Evolutionary conservation across 192 early-diverging fungal genomes (phyloP), one percentile per base, ranked within the genome.

Genomic region (Umbelopsis ramanniana): DNA sequence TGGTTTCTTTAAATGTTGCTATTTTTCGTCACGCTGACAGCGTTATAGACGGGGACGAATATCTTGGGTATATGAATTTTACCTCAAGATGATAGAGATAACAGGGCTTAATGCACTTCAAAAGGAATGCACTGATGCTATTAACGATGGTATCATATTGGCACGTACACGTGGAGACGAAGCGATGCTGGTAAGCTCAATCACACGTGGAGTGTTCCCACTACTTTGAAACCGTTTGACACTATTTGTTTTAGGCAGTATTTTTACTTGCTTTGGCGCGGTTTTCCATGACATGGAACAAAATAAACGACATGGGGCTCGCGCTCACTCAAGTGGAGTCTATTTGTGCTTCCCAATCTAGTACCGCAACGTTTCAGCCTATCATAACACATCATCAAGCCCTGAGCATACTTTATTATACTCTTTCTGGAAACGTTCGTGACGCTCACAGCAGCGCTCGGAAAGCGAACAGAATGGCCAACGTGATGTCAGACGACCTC

Each of bases 61-160:
- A 12, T 63, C 57, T 2, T 63, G 57, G 57, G 17, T 37, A 14
- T 63, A 63, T 63, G 29, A 63, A 38, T 63, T 63, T 37, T 63
- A 63, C n/a, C 26, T 63, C 17, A 22, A 37, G 6, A 14, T 29
- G 26, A 19, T 63, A 35, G 57, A 37, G 26, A 63, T 63, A 17
- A 35, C 57, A 14, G 57, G 26, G 19, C 26, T 37, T 14, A 37
- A 37, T 37, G 57, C 33, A 19, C 7, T 8, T 1, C 57, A 63
- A n/a, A 37, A n/a, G 1, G 29, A 63, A 8, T 33, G 33, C 26
- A 3, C 2, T 14, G 33, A 63, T 6, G n/a, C 29, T 6, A 37
- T 37, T 29, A 19, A 37, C 1, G 33, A 37, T 29, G 57, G 14
- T 29, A 37, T 63, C 15, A 29, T 17, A 17, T n/a, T 63, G 5